phyloP scores from a whole-genome alignment of 352 stramenopile genomes.

The Pythium sukuiense region DNA sequence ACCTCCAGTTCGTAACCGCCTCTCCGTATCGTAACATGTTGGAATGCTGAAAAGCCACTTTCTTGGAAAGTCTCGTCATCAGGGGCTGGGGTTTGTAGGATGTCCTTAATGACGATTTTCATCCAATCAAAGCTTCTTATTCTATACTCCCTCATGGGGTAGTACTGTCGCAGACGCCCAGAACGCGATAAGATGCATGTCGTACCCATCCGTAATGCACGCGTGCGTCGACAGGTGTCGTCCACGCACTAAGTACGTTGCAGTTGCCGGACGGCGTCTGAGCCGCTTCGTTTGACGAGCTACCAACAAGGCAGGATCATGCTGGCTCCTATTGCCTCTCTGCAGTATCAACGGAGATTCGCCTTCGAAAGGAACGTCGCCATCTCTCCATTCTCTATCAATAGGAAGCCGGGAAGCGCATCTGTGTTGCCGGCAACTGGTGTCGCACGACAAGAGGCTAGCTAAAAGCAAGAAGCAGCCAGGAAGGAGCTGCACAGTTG shows the following conservation, averaged over 20 bases:
- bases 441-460: neutral
- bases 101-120: neutral
- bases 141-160: slow-evolving; percentile 9
- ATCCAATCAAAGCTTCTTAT: slow-evolving; percentile 5
- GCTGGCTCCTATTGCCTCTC: slow-evolving; percentile 1
- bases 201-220: slow-evolving; percentile 21
- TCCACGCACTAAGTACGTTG: slow-evolving; percentile 9
- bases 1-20: slow-evolving; percentile 13
- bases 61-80: neutral
- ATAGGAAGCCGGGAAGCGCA: slow-evolving; percentile 13
- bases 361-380: neutral
- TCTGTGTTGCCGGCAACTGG: slow-evolving; percentile 15
- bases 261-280: slow-evolving; percentile 10
- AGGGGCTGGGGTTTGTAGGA: slow-evolving; percentile 17
- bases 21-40: neutral
- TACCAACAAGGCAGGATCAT: neutral
- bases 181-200: slow-evolving; percentile 26
- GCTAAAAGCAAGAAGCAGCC: neutral
- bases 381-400: slow-evolving; percentile 18
- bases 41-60: slow-evolving; percentile 6
- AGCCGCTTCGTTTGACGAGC: neutral
- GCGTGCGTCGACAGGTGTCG: slow-evolving; percentile 19
- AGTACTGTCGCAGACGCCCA: slow-evolving; percentile 20
- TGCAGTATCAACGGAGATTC: neutral
- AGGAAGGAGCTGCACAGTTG: neutral